A percentile compares a stretch with the other conserved stretches of the same genome.
Conservation (phyloP, 1,284 basidiomycete species). For the Malassezia furfur region DNA sequence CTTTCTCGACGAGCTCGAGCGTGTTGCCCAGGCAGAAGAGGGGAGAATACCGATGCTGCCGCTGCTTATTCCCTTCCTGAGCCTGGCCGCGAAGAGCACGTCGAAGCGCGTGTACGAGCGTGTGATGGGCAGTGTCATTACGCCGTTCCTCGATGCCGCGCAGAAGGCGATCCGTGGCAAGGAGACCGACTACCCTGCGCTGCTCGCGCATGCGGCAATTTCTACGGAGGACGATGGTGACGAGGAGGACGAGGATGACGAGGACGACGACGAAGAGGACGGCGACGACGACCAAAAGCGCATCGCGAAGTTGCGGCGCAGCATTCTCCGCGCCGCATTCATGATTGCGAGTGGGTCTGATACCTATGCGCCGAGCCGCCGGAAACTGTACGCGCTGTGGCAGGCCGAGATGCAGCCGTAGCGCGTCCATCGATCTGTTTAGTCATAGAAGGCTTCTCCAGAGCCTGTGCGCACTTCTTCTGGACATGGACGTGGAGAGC, state of each 20-base stretch:
- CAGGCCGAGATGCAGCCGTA: slow-evolving; percentile 49
- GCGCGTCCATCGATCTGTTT: background rate
- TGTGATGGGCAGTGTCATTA: slow-evolving; percentile 59
- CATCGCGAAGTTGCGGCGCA: slow-evolving; percentile 52
- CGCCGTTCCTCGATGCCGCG: slow-evolving; percentile 53
- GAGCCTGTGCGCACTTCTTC: background rate
- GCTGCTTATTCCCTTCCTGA: slow-evolving; percentile 62
- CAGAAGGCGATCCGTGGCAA: background rate
- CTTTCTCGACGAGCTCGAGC: slow-evolving; percentile 81
- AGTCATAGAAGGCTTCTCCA: background rate
- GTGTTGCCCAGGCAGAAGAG: slow-evolving; percentile 49
- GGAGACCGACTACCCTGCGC: slow-evolving; percentile 8
- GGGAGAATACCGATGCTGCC: slow-evolving; percentile 53
- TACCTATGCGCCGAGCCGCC: slow-evolving; percentile 66
- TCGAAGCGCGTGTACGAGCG: slow-evolving; percentile 61
- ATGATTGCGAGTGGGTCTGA: slow-evolving; percentile 64
- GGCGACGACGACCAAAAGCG: slow-evolving; percentile 16
- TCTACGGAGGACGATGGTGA: slow-evolving; percentile 3
- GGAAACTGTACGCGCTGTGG: slow-evolving; percentile 73
- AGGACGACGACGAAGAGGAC: slow-evolving; percentile 5
- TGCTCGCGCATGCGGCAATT: slow-evolving; percentile 19
- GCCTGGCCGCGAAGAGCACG: slow-evolving; percentile 60
- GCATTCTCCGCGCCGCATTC: slow-evolving; percentile 62
- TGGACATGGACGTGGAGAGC: slow-evolving; percentile 6
- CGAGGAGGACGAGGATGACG: background rate